Conservation (phyloP, 768 basidiomycete species). For the Podaxis sp. region DNA sequence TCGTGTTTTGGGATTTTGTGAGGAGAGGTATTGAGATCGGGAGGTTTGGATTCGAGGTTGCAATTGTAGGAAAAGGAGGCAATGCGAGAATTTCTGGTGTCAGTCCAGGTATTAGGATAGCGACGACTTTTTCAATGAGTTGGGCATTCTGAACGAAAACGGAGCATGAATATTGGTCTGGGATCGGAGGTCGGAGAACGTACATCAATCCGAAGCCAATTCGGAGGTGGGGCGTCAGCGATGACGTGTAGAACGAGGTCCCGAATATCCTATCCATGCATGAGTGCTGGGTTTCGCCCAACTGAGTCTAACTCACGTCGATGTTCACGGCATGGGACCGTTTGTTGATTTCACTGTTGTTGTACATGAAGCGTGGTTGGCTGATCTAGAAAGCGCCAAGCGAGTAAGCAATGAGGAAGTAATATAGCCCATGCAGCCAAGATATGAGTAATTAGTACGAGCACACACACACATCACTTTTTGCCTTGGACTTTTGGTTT, state of each 20-base stretch:
- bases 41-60: constrained; percentile 47
- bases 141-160: constrained; percentile 53
- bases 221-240: constrained; percentile 78
- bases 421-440: neutral
- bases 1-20: constrained; percentile 20
- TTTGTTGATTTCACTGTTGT: constrained; percentile 68
- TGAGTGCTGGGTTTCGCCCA: neutral
- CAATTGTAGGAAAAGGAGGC: constrained; percentile 65
- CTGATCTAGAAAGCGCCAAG: constrained; percentile 31
- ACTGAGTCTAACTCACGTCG: constrained; percentile 48
- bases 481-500: constrained; percentile 49
- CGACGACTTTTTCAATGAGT: constrained; percentile 73
- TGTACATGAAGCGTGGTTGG: constrained; percentile 80
- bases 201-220: constrained; percentile 86
- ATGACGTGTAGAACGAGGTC: constrained; percentile 81
- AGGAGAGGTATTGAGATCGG: constrained; percentile 38
- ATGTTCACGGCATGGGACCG: constrained; percentile 75
- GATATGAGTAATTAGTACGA: constrained; percentile 11
- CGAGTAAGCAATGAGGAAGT: neutral
- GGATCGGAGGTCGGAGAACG: constrained; percentile 15
- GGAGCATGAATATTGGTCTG: constrained; percentile 4
- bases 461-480: constrained; percentile 52
- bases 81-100: constrained; percentile 70
- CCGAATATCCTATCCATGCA: constrained; percentile 65
- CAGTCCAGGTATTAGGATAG: constrained; percentile 83